Base-by-base conservation (phyloP, 2,329 filamentous ascomycete genomes). In the Apiospora sp. region DNA sequence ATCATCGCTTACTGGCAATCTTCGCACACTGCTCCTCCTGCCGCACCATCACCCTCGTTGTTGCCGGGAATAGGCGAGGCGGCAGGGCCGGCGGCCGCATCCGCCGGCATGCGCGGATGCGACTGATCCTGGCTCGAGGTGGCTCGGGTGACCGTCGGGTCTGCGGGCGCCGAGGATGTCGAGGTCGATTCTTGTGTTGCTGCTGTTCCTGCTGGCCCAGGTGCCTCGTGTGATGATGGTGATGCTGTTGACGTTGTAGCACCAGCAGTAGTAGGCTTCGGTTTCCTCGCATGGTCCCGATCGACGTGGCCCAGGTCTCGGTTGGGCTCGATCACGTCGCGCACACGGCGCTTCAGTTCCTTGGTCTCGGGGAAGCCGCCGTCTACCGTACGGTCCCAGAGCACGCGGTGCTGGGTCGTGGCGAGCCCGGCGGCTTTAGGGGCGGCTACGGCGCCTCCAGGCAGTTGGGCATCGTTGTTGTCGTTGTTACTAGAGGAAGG, bases 331-430 rank as follows among this genome's bases (percentile, higher is more conserved):
- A 98, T 91, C 70, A 94, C 87, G 83, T 98, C 94, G 72, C 96
- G 87, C 6, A 98, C 90, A 22, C 92, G 88, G 73, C 94, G 91
- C 84, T 98, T 98, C 61, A 98, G 87, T 76, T 96, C 92, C 83
- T 98, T 98, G 2, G 94, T 95, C 84, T 98, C 95, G 74, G 96
- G 96, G 83, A 99, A 99, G 0, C 96, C 95, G 43, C 94, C 94
- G 79, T 98, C 92, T 4, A 83, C 80, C 81, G 95, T 97, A 74
- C 96, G 89, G 85, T 98, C 94, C 96, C 96, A 99, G 44, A 98
- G 85, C 3, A 92, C 79, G 43, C 87, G 89, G 10, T 68, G 74
- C 67, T 78, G 78, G 54, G 54, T 7, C 8, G 19, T 5, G 44
- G 41, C 22, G 16, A 16, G 27, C 27, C 27, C 68, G 19, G 27